Evolutionary conservation across 78 protist species (phyloP), one percentile per base, ranked within the genome.

Genomic region (Protostelium mycophagum): DNA sequence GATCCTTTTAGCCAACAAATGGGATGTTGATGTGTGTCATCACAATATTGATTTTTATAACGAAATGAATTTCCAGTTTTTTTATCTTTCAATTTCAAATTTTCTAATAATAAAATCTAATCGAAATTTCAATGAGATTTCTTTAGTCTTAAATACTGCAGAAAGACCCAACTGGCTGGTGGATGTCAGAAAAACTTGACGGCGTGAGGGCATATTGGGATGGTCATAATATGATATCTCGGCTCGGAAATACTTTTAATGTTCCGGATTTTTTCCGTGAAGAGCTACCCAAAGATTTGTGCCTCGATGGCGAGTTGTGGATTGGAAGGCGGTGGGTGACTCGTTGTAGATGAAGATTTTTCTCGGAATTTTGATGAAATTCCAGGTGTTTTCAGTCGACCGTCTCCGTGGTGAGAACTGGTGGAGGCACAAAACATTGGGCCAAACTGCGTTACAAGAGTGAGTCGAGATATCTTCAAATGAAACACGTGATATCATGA

Each of bases 201-300:
- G 96, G 96, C 28, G 94, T 91, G 28, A 86, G 96, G 31, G 93
- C 94, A 28, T 91, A 85, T 38, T 94, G 96, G 96, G 37, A 84
- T 31, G 96, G 96, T 31, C 0, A 16, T 1, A 10, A 86, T 34
- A 35, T 0, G 37, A 28, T 85, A 28, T 89, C 94, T 9, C 85
- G 96, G 1, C 9, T 35, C n/a, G 96, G 96, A 39, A 94, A 91
- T 37, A 0, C 0, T 25, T 91, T 91, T 63, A 0, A 28, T 28
- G 93, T 90, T 0, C 96, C 96, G 0, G 35, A 16, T 35, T 88
- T 23, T 36, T 94, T 91, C 37, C 73, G 83, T 0, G 0, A 0
- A 39, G 37, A 35, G 63, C 36, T 94, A 35, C 94, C 94, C 25
- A 28, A 0, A 28, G 94, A 35, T n/a, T 1, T 0, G 31, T 0